Evolutionary conservation across 2,329 filamentous ascomycete genomes (phyloP).

Genomic region (Scopulariopsis brevicaulis): DNA sequence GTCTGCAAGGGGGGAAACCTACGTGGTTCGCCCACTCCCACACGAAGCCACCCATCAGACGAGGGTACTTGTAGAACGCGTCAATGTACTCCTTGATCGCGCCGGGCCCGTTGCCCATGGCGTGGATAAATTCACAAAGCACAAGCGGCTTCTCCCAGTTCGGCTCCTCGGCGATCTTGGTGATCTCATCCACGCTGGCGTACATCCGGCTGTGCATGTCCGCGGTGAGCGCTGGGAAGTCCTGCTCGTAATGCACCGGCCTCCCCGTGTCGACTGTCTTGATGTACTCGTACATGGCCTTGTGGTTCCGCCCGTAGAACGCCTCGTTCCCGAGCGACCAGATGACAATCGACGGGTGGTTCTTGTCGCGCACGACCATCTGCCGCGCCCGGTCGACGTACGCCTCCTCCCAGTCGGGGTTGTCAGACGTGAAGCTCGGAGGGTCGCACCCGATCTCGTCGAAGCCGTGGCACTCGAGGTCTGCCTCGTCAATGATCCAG

Average conservation of each 20-base stretch:
- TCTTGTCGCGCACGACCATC: constrained; percentile 46
- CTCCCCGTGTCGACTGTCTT: constrained; percentile 43
- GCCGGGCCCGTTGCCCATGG: constrained; percentile 65
- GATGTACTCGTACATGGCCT: constrained; percentile 55
- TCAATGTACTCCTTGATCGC: constrained; percentile 56
- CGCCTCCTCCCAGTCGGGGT: constrained; percentile 48
- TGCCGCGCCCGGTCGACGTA: constrained; percentile 58
- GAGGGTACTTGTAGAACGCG: constrained; percentile 41
- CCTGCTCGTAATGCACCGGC: constrained; percentile 56
- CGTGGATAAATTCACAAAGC: constrained; percentile 43
- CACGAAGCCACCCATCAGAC: constrained; percentile 49
- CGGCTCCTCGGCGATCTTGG: constrained; percentile 24
- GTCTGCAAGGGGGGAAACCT: constrained; percentile 4
- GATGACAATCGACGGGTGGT: constrained; percentile 55
- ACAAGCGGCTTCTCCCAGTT: constrained; percentile 45
- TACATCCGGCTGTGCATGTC: constrained; percentile 62
- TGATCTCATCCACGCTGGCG: constrained; percentile 33
- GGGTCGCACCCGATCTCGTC: constrained; percentile 14
- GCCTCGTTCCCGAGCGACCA: constrained; percentile 66
- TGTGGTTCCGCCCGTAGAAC: constrained; percentile 58
- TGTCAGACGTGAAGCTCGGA: constrained; percentile 44
- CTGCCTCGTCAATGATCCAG: constrained; percentile 49
- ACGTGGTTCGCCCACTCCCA: constrained; percentile 56
- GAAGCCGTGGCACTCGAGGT: constrained; percentile 43
- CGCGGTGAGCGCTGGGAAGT: constrained; percentile 41